Base-by-base conservation (phyloP, 345 rosid species). In the Diplotaxis tenuifolia region DNA sequence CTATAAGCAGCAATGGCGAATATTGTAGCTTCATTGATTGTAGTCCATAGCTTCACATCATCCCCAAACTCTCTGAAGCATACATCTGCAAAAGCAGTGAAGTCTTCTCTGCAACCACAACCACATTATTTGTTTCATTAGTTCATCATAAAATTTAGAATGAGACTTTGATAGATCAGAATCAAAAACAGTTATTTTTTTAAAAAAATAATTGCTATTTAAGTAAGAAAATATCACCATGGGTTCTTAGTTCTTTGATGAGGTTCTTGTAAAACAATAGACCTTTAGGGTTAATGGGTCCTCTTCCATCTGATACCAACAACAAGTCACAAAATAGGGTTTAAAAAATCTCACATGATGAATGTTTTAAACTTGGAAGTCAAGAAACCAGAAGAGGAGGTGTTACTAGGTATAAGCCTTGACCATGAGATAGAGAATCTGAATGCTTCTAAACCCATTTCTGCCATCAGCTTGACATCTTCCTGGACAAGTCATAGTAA, bases 361-460 rank as follows among this genome's bases (percentile, higher is more conserved):
- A 23, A 23, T 1, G 25, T 23, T 23, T 23, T 23, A 23, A 23
- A 23, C 3, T 23, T 23, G 25, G 2, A 23, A 23, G 28, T 25
- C 28, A 25, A 25, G 28, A 25, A 25, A 25, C 28, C 25, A 23
- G 25, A 23, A 23, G 25, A 23, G 25, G 25, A 23, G 25, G 25
- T 23, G 25, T 23, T 23, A 23, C 25, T 23, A 23, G 25, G 25
- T n/a, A 89, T 85, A 19, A 92, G 89, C 57, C 96, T 89, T 9
- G 96, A 65, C 96, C 90, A 89, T 7, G 93, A 92, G 78, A 92
- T 88, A 54, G 96, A 92, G 80, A 85, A 88, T 81, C 86, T 88
- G 65, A 85, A 92, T 65, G 92, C 85, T 52, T 85, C 85, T 62
- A 89, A 80, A 9, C 90, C 90, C 31, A 80, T 82, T 83, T 84